Evolutionary conservation across 2,329 filamentous ascomycete genomes (phyloP), one percentile per base, ranked within the genome.

Genomic region (Pseudogymnoascus sp.): DNA sequence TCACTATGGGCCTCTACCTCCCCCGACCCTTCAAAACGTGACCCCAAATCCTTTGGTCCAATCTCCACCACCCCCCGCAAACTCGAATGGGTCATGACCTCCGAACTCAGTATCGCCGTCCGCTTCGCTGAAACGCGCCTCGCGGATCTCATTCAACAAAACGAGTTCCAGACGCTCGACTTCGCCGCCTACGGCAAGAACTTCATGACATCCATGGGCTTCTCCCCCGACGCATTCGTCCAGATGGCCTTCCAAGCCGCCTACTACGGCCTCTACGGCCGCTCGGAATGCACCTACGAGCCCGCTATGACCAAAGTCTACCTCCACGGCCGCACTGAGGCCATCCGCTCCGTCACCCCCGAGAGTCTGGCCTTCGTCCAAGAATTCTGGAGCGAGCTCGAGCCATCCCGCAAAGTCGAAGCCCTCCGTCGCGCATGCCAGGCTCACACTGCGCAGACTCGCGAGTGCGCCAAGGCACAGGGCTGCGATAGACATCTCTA

Each of bases 241-340:
- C 94, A 99, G 74, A 97, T 99, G 93, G 94, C 94, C 0, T 97
- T 97, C 77, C 94, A 99, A 74, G 93, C 93, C 4, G 93, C 94
- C 1, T 97, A 99, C 78, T 99, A 97, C 70, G 94, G 94, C 1
- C 81, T 99, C 6, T 99, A 97, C 69, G 94, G 94, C 2, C 86
- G 91, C 4, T 85, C 96, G 1, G 94, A 97, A 74, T 96, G 91
- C 71, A 94, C 92, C 0, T 99, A 99, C 73, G 94, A 99, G 74
- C 94, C 94, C 6, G 93, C 94, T 41, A 97, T 99, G 94, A 99
- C 94, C 59, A 99, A 99, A 74, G 79, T 88, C 63, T 99, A 85
- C 76, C 84, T 95, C 63, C 94, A 97, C 72, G 94, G 94, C 9
- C 88, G 94, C 50, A 99, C 94, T 0, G 94, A 99, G 75, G 93